Conservation (phyloP, 768 basidiomycete species). For the Boletus rufocinnamomeus region DNA sequence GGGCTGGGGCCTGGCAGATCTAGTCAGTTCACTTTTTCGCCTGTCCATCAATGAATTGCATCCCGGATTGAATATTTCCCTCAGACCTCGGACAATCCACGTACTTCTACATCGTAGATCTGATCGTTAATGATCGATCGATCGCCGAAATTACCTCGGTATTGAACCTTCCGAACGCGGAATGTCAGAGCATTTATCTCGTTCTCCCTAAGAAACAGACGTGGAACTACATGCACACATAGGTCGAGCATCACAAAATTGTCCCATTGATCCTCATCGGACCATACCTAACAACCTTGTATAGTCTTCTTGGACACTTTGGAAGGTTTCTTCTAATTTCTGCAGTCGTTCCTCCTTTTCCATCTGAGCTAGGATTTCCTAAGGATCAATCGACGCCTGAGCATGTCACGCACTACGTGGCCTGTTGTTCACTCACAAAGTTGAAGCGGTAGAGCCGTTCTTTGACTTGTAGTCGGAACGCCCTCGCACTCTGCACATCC, state of each 20-base stretch:
- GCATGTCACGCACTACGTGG: not conserved
- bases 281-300: conserved; percentile 69
- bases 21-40: not conserved
- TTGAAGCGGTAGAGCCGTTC: conserved; percentile 95
- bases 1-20: not conserved
- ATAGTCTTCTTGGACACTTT: conserved; percentile 84
- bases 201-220: not conserved
- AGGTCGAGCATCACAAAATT: conserved; percentile 14
- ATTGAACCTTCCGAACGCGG: too few species aligned
- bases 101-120: too few species aligned
- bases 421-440: conserved; percentile 58
- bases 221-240: not conserved
- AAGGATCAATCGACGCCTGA: conserved; percentile 3
- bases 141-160: too few species aligned
- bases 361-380: conserved; percentile 88
- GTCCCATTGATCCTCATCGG: conserved; percentile 4
- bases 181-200: conserved; percentile 6
- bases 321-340: conserved; percentile 92
- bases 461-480: conserved; percentile 90
- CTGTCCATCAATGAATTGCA: not conserved
- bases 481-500: conserved; percentile 55
- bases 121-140: too few species aligned
- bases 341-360: conserved; percentile 85
- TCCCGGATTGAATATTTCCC: not conserved
- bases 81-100: not conserved